phyloP scores from a whole-genome alignment of 768 basidiomycete genomes.

The Rhizopogon vesiculosus region DNA sequence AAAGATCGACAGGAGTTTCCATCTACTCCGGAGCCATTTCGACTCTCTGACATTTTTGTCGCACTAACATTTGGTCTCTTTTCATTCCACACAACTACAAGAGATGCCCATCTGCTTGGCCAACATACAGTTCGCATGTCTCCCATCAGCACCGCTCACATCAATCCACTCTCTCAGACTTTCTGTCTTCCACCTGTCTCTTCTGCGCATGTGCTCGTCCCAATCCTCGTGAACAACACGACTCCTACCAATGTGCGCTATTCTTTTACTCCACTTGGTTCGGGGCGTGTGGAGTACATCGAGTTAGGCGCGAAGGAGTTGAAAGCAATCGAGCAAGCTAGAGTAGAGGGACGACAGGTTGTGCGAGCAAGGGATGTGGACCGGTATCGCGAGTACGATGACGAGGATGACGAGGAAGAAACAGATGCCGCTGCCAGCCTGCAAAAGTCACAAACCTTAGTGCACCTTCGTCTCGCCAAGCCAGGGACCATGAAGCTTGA shows the following conservation, averaged over 20 bases:
- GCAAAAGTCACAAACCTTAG: conserved; percentile 70
- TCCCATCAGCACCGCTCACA: conserved; percentile 87
- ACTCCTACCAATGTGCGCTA: conserved; percentile 68
- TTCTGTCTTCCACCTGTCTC: conserved; percentile 66
- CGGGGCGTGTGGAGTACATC: conserved; percentile 45
- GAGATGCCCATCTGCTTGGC: conserved; percentile 66
- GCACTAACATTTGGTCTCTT: conserved; percentile 49
- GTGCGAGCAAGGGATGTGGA: conserved; percentile 34
- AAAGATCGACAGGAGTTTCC: conserved; percentile 34
- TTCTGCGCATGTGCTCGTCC: conserved; percentile 59
- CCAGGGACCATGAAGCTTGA: conserved; percentile 77
- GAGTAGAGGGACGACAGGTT: conserved; percentile 47
- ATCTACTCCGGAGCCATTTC: conserved; percentile 41
- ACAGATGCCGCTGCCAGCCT: conserved; percentile 39
- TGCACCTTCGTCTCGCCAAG: conserved; percentile 65
- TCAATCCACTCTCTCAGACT: conserved; percentile 71
- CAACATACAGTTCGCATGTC: conserved; percentile 92
- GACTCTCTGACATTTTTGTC: conserved; percentile 44
- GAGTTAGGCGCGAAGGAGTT: conserved; percentile 62
- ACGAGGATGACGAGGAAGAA: conserved; percentile 43
- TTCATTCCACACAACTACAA: conserved; percentile 29
- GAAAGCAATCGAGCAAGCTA: conserved; percentile 58
- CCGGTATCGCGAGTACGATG: conserved; percentile 69
- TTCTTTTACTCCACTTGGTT: conserved; percentile 59
- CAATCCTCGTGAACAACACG: conserved; percentile 89